A percentile compares a stretch with the other conserved stretches of the same genome.
phyloP scores from a whole-genome alignment of 2,329 filamentous ascomycete species.

The Alternaria ethzedia region DNA sequence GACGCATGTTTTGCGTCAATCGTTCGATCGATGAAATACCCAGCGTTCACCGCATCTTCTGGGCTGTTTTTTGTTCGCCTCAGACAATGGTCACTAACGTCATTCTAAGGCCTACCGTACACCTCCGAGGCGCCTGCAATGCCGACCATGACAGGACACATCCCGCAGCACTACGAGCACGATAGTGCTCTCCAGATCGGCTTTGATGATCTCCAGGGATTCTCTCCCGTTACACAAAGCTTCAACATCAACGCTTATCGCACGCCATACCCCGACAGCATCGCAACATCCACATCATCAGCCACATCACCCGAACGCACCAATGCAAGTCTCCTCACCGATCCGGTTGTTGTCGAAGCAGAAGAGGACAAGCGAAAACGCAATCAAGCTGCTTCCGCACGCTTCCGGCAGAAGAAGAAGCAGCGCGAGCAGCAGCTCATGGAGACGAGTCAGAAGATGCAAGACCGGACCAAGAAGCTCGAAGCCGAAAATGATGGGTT shows the following conservation, averaged over 20 bases:
- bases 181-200: constrained; percentile 25
- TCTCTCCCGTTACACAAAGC: constrained; percentile 34
- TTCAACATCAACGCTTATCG: constrained; percentile 35
- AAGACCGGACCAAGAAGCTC: constrained; percentile 75
- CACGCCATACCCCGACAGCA: constrained; percentile 44
- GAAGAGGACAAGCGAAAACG: constrained; percentile 90
- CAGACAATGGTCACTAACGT: constrained; percentile 31
- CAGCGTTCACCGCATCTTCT: not conserved
- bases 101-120: constrained; percentile 35
- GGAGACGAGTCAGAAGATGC: constrained; percentile 68
- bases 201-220: constrained; percentile 39
- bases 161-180: constrained; percentile 33
- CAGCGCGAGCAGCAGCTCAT: constrained; percentile 82
- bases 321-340: constrained; percentile 19
- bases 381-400: constrained; percentile 86
- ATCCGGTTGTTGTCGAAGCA: constrained; percentile 54
- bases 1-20: constrained; percentile 1
- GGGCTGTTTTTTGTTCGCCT: constrained; percentile 1
- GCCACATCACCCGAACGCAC: constrained; percentile 31
- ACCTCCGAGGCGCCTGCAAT: constrained; percentile 29
- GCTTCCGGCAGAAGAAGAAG: constrained; percentile 96
- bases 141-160: constrained; percentile 36
- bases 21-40: constrained; percentile 6
- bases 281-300: constrained; percentile 36
- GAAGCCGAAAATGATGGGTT: constrained; percentile 58